These are phyloP conservation scores for Xylaria scruposa DNA, from an alignment of 495 filamentous ascomycete species.

Conservation along the genomic window DNA sequence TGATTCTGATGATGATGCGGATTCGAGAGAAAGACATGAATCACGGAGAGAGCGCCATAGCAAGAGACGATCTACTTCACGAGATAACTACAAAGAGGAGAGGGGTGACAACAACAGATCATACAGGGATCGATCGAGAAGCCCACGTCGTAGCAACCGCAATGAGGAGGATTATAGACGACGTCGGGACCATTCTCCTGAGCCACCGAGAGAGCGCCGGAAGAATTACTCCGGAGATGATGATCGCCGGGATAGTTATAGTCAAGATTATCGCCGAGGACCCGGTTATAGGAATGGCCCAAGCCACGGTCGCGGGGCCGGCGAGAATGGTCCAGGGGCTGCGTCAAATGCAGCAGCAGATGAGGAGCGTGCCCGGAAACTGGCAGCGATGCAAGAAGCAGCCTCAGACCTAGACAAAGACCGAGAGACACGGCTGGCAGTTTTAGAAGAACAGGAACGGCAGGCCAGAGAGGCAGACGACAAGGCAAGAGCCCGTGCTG, in stretches of 20 bases:
- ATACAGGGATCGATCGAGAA: conserved; percentile 41
- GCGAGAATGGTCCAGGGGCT: not conserved
- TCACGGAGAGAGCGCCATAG: conserved; percentile 37
- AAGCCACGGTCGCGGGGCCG: conserved; percentile 18
- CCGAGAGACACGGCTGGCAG: conserved; percentile 72
- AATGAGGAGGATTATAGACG: conserved; percentile 36
- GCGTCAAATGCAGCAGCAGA: conserved; percentile 42
- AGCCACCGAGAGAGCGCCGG: conserved; percentile 29
- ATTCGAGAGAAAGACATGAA: conserved; percentile 41
- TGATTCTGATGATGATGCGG: conserved; percentile 42
- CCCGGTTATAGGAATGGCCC: conserved; percentile 29
- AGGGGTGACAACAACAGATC: conserved; percentile 31
- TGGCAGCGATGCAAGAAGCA: conserved; percentile 87
- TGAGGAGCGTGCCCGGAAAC: conserved; percentile 67
- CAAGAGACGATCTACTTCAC: conserved; percentile 31
- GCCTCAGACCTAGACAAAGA: conserved; percentile 79
- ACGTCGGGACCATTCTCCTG: conserved; percentile 39
- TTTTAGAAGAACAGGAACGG: conserved; percentile 70
- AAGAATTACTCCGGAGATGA: conserved; percentile 28
- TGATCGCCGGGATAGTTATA: conserved; percentile 35
- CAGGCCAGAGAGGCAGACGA: conserved; percentile 69
- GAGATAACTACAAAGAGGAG: conserved; percentile 31
- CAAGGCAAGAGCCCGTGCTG: conserved; percentile 58
- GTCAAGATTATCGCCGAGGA: conserved; percentile 25
- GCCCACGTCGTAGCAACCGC: conserved; percentile 38